A percentile compares a stretch with the other conserved stretches of the same genome.
phyloP scores from a whole-genome alignment of 768 basidiomycete genomes.

The Amanita inopinata region DNA sequence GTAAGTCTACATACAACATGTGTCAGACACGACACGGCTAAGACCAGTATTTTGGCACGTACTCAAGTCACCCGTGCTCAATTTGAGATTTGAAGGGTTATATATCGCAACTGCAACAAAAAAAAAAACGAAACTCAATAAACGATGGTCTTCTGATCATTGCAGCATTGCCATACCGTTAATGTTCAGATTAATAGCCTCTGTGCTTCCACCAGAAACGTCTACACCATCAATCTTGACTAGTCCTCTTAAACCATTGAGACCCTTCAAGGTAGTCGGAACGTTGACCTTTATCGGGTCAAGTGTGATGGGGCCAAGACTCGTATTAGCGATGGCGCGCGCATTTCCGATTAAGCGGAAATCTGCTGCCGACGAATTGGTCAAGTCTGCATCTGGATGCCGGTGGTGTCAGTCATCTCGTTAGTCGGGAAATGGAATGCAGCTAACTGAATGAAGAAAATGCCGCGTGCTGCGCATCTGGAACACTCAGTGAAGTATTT shows the following conservation, averaged over 20 bases:
- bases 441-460: conserved; percentile 55
- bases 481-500: conserved; percentile 40
- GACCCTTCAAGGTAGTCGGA: conserved; percentile 45
- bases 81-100: conserved; percentile 61
- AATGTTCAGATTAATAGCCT: conserved; percentile 51
- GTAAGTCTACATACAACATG: conserved; percentile 31
- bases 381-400: conserved; percentile 43
- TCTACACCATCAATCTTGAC: conserved; percentile 52
- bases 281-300: conserved; percentile 68
- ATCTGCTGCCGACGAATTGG: conserved; percentile 32
- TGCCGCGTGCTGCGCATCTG: conserved; percentile 33
- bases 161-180: conserved; percentile 27
- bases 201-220: conserved; percentile 51
- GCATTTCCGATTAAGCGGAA: conserved; percentile 56
- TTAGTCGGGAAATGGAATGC: conserved; percentile 1
- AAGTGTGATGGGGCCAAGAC: conserved; percentile 57
- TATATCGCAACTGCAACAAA: conserved; percentile 43
- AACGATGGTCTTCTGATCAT: too few relatives aligned
- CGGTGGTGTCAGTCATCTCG: conserved; percentile 5
- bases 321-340: conserved; percentile 47
- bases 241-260: conserved; percentile 49
- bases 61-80: conserved; percentile 57
- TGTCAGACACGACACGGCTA: background rate
- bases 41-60: conserved; percentile 16
- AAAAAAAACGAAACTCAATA: too few relatives aligned